These are phyloP conservation scores for Sugiyamaella castrensis DNA, from an alignment of 1,139 yeast species.

Conservation along the genomic window DNA sequence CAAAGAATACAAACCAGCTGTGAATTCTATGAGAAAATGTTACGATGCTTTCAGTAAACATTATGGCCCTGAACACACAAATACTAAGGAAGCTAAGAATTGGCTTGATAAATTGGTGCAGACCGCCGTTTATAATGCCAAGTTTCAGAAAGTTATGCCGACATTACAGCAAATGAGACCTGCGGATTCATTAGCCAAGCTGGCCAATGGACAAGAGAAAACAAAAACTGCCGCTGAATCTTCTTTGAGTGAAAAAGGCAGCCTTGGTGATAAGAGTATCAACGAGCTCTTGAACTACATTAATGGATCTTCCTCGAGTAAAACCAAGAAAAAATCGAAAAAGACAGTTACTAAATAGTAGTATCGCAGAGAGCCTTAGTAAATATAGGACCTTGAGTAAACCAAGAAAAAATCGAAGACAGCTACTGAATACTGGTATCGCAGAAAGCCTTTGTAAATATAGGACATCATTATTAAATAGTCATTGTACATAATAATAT, in stretches of 20 bases:
- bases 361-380: background rate
- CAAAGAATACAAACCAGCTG: slow-evolving; percentile 54
- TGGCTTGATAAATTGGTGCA: slow-evolving; percentile 52
- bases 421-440: background rate
- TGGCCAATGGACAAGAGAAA: background rate
- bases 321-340: slow-evolving; percentile 19
- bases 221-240: background rate
- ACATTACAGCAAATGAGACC: slow-evolving; percentile 4
- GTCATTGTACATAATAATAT: slow-evolving; percentile 4
- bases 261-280: slow-evolving; percentile 30
- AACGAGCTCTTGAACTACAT: slow-evolving; percentile 39
- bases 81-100: slow-evolving; percentile 60
- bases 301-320: slow-evolving; percentile 27
- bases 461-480: background rate
- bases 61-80: slow-evolving; percentile 60
- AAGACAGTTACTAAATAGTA: background rate
- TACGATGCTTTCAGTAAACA: slow-evolving; percentile 53
- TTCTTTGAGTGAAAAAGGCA: slow-evolving; percentile 15
- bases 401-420: slow-evolving; percentile 18
- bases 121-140: slow-evolving; percentile 37
- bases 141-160: slow-evolving; percentile 17
- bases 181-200: background rate
- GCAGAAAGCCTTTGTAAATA: background rate
- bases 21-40: slow-evolving; percentile 51
- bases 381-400: slow-evolving; percentile 1